Evolutionary conservation across 2,329 filamentous ascomycete genomes (phyloP), one percentile per base, ranked within the genome.

Genomic region (Tolypocladium cylindrosporum): DNA sequence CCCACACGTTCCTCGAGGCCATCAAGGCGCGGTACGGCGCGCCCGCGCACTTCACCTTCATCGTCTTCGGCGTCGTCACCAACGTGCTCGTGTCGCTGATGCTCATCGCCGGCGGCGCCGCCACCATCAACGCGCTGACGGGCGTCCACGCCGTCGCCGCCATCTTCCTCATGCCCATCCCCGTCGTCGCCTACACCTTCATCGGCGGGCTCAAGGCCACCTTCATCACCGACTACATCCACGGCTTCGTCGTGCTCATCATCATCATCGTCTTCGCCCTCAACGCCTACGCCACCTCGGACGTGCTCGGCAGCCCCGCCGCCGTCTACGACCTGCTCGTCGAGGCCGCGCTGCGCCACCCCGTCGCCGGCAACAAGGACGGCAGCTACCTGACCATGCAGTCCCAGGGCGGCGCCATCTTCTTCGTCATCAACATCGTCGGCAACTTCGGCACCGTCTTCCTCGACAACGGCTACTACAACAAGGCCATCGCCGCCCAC

Each of bases 321-420:
- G 84, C 81, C 43, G 88, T 96, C 1, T 96, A 90, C 65, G 91
- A 96, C 65, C 79, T 89, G 1, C 77, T 96, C 3, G 80, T 87
- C 0, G 77, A 86, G 52, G 90, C 90, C 0, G 82, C 89, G 0
- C 72, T 79, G 4, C 71, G 74, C 6, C 89, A 94, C 63, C 91
- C 91, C 0, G 88, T 96, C 1, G 80, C 82, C 0, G 91, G 91
- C 10, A 96, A 96, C 69, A 80, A 85, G 0, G 81, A 85, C 9
- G 91, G 91, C 16, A 91, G 87, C 66, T 96, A 96, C 65, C 75
- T 96, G 19, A 96, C 91, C 0, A 95, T 96, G 91, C 78, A 82
- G 16, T 72, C 70, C 1, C 64, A 63, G 4, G 86, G 93, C 65
- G 91, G 91, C 6, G 89, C 84, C 45, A 89, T 94, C 60, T 96